Conservation (phyloP, 1,284 basidiomycete genomes). For the Gymnopus androsaceus region DNA sequence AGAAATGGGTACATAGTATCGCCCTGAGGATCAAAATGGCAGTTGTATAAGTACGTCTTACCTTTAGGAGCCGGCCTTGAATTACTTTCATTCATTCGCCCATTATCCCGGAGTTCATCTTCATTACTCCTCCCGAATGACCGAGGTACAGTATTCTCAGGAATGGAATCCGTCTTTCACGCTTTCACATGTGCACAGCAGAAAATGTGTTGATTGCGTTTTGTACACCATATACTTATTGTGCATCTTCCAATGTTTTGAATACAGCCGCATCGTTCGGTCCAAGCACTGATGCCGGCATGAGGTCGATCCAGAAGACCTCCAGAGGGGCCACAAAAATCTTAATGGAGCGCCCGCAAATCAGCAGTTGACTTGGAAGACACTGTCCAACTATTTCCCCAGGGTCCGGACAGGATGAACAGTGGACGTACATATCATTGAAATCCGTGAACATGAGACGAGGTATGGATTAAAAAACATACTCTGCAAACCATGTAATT, state of each 20-base stretch:
- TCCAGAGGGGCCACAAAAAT: neutral
- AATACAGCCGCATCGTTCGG: constrained; percentile 3
- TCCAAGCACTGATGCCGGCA: constrained; percentile 8
- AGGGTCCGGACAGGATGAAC: neutral
- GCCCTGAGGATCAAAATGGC: constrained; percentile 17
- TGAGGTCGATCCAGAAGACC: constrained; percentile 11
- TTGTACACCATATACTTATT: neutral
- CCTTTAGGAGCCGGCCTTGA: neutral
- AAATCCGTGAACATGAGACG: neutral
- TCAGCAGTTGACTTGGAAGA: neutral
- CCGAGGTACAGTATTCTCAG: constrained; percentile 4
- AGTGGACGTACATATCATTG: neutral
- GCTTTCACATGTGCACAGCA: neutral
- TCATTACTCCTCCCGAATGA: constrained; percentile 11
- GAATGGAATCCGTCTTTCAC: neutral
- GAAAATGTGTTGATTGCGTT: neutral
- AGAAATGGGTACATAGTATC: neutral
- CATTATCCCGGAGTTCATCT: constrained; percentile 12
- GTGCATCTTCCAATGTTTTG: neutral
- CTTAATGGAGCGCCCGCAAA: neutral
- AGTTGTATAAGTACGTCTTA: neutral
- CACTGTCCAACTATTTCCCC: neutral
- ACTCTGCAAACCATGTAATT: neutral
- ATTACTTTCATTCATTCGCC: neutral
- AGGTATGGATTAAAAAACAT: neutral